phyloP scores from a whole-genome alignment of 1,284 basidiomycete species.

The Rhodofomes roseus region DNA sequence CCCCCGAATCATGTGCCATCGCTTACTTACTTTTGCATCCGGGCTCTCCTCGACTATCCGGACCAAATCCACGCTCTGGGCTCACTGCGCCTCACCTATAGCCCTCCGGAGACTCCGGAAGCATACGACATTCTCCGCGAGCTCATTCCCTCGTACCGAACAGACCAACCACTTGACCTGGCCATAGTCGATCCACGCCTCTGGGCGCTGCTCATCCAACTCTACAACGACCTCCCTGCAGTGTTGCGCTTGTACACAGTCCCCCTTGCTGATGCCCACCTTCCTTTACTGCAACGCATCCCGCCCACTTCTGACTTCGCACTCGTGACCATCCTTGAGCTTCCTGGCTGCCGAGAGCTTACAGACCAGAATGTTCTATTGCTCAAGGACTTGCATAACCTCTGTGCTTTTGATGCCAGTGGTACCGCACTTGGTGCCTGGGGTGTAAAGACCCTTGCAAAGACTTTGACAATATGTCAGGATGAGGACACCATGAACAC shows the following conservation, averaged over 20 bases:
- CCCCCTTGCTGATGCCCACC: conserved; percentile 48
- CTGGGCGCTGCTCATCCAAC: conserved; percentile 58
- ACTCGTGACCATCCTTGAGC: conserved; percentile 57
- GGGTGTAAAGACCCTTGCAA: conserved; percentile 40
- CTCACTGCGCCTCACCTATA: conserved; percentile 26
- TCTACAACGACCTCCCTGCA: conserved; percentile 50
- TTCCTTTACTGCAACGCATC: conserved; percentile 56
- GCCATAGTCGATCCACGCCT: conserved; percentile 47
- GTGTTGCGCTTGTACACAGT: conserved; percentile 40
- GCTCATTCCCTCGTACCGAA: conserved; percentile 30
- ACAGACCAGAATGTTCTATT: conserved; percentile 49
- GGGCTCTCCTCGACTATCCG: conserved; percentile 30
- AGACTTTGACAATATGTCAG: conserved; percentile 24
- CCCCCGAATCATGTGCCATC: conserved; percentile 29
- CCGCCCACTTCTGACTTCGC: conserved; percentile 51
- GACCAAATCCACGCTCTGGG: conserved; percentile 36
- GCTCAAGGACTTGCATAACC: conserved; percentile 46
- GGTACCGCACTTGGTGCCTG: conserved; percentile 46
- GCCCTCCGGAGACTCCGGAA: conserved; percentile 15
- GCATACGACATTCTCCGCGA: conserved; percentile 34
- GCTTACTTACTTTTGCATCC: conserved; percentile 38
- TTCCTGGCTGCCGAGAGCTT: conserved; percentile 48
- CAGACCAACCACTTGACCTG: conserved; percentile 23
- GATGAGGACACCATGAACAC: conserved; percentile 8
- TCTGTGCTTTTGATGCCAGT: conserved; percentile 61